Conservation (phyloP, 768 basidiomycete genomes). For the Myochromella boudieri region DNA sequence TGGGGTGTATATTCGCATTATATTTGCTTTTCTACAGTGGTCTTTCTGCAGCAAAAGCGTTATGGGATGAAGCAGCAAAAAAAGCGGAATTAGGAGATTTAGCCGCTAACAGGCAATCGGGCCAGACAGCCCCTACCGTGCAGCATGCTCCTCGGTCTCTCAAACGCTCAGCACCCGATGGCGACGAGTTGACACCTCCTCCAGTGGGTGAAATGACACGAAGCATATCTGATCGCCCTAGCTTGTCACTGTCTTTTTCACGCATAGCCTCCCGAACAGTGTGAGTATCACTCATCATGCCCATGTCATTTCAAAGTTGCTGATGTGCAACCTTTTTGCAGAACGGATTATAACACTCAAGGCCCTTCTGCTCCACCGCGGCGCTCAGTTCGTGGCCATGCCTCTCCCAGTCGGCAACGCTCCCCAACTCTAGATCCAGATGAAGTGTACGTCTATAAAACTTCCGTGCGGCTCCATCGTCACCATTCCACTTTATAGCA, state of each 20-base stretch:
- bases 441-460: constrained; percentile 58
- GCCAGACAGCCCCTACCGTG: not conserved
- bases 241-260: constrained; percentile 4
- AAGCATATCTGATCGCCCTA: constrained; percentile 2
- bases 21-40: constrained; percentile 2
- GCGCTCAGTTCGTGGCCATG: constrained; percentile 35
- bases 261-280: constrained; percentile 9
- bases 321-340: not conserved
- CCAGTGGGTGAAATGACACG: constrained; percentile 7
- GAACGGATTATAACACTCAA: constrained; percentile 2
- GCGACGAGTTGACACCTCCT: constrained; percentile 8
- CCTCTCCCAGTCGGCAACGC: constrained; percentile 21
- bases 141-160: not conserved
- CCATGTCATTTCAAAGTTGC: constrained; percentile 1
- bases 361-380: constrained; percentile 19
- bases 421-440: constrained; percentile 45
- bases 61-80: constrained; percentile 7
- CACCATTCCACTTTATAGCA: constrained; percentile 37
- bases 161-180: constrained; percentile 9
- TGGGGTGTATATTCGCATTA: not conserved
- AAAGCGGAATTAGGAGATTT: not conserved
- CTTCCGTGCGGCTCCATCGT: not conserved
- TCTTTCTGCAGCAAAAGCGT: not conserved
- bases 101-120: not conserved
- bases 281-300: not conserved